phyloP scores from a whole-genome alignment of 495 filamentous ascomycete genomes.

The Tuber magnatum region DNA sequence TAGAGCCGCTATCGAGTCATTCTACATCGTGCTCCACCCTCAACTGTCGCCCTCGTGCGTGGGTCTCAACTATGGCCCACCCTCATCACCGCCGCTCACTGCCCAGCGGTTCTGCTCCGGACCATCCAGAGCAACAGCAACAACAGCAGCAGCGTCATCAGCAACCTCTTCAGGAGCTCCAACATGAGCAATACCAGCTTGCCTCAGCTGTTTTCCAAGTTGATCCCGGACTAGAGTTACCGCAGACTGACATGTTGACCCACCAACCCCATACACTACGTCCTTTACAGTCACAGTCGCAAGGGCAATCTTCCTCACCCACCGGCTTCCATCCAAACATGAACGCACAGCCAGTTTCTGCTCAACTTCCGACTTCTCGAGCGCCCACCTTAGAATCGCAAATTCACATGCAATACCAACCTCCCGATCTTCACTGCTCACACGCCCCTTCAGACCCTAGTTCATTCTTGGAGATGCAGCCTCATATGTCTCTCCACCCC shows the following conservation, averaged over 20 bases:
- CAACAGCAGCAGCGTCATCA: constrained; percentile 8
- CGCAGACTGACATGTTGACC: neutral
- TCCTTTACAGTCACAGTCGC: constrained; percentile 27
- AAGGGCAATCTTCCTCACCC: constrained; percentile 25
- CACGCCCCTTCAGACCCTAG: constrained; percentile 5
- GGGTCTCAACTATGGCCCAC: neutral
- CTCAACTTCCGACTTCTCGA: constrained; percentile 27
- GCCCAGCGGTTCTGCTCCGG: neutral
- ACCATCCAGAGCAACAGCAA: constrained; percentile 2
- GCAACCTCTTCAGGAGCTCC: constrained; percentile 5
- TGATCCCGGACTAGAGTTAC: neutral
- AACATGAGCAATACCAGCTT: constrained; percentile 10
- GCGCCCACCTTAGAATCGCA: constrained; percentile 19
- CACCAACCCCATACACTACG: constrained; percentile 7
- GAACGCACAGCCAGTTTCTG: constrained; percentile 16
- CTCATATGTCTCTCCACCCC: neutral
- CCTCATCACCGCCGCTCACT: neutral
- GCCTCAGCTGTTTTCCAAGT: neutral
- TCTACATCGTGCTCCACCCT: neutral
- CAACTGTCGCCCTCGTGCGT: neutral
- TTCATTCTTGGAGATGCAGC: neutral
- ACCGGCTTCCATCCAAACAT: constrained; percentile 25
- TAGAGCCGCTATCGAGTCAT: neutral
- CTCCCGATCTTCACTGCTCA: constrained; percentile 22
- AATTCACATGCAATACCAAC: constrained; percentile 29